These are phyloP conservation scores for Chlorophyllum brunneum DNA, from an alignment of 768 basidiomycete genomes.

Conservation along the genomic window DNA sequence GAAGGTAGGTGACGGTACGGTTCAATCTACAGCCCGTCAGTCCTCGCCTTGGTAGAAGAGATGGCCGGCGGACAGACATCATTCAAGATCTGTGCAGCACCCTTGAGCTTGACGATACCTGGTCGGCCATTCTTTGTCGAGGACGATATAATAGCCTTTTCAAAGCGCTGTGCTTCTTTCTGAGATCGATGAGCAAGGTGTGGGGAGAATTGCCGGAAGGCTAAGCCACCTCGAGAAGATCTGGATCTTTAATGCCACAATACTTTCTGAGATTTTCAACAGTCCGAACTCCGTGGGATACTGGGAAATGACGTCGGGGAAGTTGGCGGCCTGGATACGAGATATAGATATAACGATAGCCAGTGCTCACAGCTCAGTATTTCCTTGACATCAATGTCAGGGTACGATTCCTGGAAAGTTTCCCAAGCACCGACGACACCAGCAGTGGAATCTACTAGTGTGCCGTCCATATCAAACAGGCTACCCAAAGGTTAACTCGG, in stretches of 20 bases:
- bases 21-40: conserved; percentile 28
- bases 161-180: conserved; percentile 76
- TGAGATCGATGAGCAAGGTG: conserved; percentile 25
- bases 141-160: conserved; percentile 68
- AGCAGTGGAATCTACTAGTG: conserved; percentile 76
- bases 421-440: conserved; percentile 85
- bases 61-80: conserved; percentile 37
- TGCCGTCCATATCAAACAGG: conserved; percentile 84
- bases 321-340: conserved; percentile 12
- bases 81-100: conserved; percentile 56
- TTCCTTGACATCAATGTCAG: conserved; percentile 52
- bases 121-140: conserved; percentile 48
- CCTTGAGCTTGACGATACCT: conserved; percentile 72
- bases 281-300: conserved; percentile 80
- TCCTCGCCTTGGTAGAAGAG: neutral
- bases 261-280: conserved; percentile 73
- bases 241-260: conserved; percentile 65
- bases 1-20: conserved; percentile 38
- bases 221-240: conserved; percentile 58
- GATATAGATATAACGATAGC: conserved; percentile 10
- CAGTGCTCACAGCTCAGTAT: conserved; percentile 57
- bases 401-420: conserved; percentile 68
- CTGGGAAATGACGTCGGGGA: conserved; percentile 28
- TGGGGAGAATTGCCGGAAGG: conserved; percentile 7
- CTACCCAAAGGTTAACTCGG: conserved; percentile 32